phyloP scores from a whole-genome alignment of 2,329 filamentous ascomycete genomes.

The Alternaria incomplexa region DNA sequence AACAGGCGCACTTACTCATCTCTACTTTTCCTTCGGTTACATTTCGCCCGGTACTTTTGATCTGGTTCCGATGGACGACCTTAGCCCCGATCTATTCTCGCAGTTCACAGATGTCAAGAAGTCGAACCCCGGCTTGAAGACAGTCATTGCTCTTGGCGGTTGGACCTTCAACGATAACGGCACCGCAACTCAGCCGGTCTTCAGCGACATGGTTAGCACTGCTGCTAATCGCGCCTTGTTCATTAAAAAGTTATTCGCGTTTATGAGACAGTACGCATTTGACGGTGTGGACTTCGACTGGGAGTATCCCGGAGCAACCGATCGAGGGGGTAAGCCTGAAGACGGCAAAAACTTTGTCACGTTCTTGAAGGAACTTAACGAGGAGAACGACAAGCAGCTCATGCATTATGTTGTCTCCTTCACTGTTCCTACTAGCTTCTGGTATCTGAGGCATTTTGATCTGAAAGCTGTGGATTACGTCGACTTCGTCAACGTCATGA shows the following conservation, averaged over 20 bases:
- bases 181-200: conserved; percentile 37
- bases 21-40: conserved; percentile 3
- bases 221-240: conserved; percentile 36
- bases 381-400: not conserved
- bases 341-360: not conserved
- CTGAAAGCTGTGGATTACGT: conserved; percentile 16
- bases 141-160: conserved; percentile 48
- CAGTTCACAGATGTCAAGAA: conserved; percentile 37
- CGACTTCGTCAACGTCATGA: conserved; percentile 50
- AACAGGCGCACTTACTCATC: not conserved
- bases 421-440: conserved; percentile 17
- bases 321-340: conserved; percentile 5
- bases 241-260: conserved; percentile 41
- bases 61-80: not conserved
- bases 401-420: not conserved
- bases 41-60: not conserved
- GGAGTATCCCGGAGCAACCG: conserved; percentile 35
- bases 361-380: not conserved
- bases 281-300: conserved; percentile 56
- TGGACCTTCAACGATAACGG: conserved; percentile 50
- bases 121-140: conserved; percentile 28
- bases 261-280: conserved; percentile 51
- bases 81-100: not conserved
- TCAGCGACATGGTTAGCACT: conserved; percentile 33
- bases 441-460: conserved; percentile 1